A percentile compares a stretch with the other conserved stretches of the same genome.
Conservation (phyloP, 2,329 filamentous ascomycete genomes). For the Graphilbum fragrans region DNA sequence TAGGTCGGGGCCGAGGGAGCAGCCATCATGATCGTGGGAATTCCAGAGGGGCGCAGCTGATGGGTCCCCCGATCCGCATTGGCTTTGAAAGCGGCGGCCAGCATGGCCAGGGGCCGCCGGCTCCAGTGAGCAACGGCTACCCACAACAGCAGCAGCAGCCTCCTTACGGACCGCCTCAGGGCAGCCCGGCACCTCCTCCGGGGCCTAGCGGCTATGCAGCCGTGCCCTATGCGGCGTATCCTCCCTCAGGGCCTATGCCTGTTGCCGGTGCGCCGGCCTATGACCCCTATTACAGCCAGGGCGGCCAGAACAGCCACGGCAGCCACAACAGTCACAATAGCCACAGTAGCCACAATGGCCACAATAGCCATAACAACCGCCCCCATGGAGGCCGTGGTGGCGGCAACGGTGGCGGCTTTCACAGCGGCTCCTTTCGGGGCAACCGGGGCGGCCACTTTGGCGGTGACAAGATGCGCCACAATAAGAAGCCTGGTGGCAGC, state of each 20-base stretch:
- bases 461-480: slow-evolving; percentile 25
- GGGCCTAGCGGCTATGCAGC: slow-evolving; percentile 17
- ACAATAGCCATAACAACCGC: slow-evolving; percentile 16
- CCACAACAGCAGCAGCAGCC: slow-evolving; percentile 15
- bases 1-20: slow-evolving; percentile 21
- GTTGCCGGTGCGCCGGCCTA: slow-evolving; percentile 15
- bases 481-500: slow-evolving; percentile 12
- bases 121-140: slow-evolving; percentile 33
- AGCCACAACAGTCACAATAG: no score
- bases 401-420: slow-evolving; percentile 26
- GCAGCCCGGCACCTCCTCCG: slow-evolving; percentile 4
- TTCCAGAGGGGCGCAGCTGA: slow-evolving; percentile 25
- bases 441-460: slow-evolving; percentile 21
- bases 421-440: slow-evolving; percentile 15
- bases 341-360: slow-evolving; percentile 8
- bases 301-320: no score
- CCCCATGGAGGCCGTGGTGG: slow-evolving; percentile 26
- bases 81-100: slow-evolving; percentile 30
- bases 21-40: slow-evolving; percentile 25
- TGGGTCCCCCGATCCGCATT: slow-evolving; percentile 43
- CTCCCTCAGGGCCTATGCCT: slow-evolving; percentile 21
- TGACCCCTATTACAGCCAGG: slow-evolving; percentile 18
- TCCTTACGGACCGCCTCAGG: slow-evolving; percentile 18
- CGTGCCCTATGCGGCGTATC: slow-evolving; percentile 24
- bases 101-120: slow-evolving; percentile 24